phyloP scores from a whole-genome alignment of 805 yeast genomes.

The Teunomyces panamensis region DNA sequence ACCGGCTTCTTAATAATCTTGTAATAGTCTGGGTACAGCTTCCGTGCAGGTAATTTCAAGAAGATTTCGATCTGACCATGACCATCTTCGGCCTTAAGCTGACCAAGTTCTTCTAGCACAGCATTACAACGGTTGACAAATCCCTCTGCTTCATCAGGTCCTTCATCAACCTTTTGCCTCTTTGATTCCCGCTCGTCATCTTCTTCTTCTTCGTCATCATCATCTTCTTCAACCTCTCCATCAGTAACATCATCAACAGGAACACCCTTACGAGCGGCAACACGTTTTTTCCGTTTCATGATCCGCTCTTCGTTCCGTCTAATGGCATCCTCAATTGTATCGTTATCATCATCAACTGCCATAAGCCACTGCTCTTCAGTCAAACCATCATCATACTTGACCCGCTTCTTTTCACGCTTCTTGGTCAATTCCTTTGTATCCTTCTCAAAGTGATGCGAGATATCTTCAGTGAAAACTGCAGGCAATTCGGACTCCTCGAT shows the following conservation, averaged over 20 bases:
- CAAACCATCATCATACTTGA: slow-evolving; percentile 37
- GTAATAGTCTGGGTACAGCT: slow-evolving; percentile 84
- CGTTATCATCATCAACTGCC: slow-evolving; percentile 74
- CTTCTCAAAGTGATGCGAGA: slow-evolving; percentile 24
- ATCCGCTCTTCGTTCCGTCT: slow-evolving; percentile 46
- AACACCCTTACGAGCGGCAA: slow-evolving; percentile 11
- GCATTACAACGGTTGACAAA: slow-evolving; percentile 21
- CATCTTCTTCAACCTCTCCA: slow-evolving; percentile 24
- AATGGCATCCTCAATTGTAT: slow-evolving; percentile 58
- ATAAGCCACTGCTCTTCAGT: slow-evolving; percentile 50
- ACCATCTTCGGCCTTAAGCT: slow-evolving; percentile 43
- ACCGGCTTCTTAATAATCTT: slow-evolving; percentile 58
- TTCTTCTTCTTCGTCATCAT: slow-evolving; percentile 15
- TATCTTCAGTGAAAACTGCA: slow-evolving; percentile 24
- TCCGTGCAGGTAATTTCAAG: slow-evolving; percentile 66
- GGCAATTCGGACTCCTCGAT: slow-evolving; percentile 26
- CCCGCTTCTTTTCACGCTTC: slow-evolving; percentile 26
- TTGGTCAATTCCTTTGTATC: slow-evolving; percentile 22
- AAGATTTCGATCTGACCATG: slow-evolving; percentile 45
- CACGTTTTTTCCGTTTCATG: slow-evolving; percentile 36
- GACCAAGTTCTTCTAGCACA: slow-evolving; percentile 43
- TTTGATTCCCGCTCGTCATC: slow-evolving; percentile 6
- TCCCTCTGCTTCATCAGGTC: slow-evolving; percentile 13
- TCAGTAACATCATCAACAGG: slow-evolving; percentile 18
- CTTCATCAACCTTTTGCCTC: slow-evolving; percentile 1